Percentiles rank a stretch among this genome's conserved stretches.
Evolutionary conservation across 2,329 filamentous ascomycete species (phyloP).

Genomic region (Neurospora sp.): DNA sequence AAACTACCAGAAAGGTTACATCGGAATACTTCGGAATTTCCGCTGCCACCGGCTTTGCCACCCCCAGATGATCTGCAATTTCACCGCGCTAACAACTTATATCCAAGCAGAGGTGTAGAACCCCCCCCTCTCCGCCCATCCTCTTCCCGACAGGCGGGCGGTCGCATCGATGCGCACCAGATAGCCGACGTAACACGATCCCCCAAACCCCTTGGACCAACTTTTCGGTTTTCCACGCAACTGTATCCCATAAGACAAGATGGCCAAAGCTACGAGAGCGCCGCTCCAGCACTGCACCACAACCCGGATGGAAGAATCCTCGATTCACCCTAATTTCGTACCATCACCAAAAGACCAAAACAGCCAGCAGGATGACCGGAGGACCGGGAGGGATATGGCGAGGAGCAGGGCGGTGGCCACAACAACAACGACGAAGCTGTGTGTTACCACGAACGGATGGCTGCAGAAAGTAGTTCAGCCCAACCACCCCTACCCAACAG

Average conservation of each 20-base stretch:
- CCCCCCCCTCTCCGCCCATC: background rate
- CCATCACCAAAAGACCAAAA: background rate
- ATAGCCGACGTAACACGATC: background rate
- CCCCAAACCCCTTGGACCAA: background rate
- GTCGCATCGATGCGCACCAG: background rate
- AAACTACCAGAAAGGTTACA: no score
- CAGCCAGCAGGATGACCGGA: background rate
- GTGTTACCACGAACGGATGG: background rate
- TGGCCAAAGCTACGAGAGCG: background rate
- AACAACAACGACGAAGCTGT: background rate
- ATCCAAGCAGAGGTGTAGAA: background rate
- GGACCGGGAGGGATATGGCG: background rate
- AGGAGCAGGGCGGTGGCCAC: background rate
- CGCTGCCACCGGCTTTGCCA: no score
- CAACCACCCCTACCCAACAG: background rate
- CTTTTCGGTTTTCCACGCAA: background rate
- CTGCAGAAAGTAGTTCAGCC: background rate
- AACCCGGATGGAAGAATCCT: background rate
- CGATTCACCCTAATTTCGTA: background rate
- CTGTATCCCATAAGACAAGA: background rate
- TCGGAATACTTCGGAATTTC: no score
- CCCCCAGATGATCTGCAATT: no score
- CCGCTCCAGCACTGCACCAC: background rate
- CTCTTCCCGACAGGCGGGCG: background rate
- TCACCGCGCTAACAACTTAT: no score